A percentile compares a stretch with the other conserved stretches of the same genome.
Conservation (phyloP, 2,329 filamentous ascomycete genomes). For the Calonectria montana region DNA sequence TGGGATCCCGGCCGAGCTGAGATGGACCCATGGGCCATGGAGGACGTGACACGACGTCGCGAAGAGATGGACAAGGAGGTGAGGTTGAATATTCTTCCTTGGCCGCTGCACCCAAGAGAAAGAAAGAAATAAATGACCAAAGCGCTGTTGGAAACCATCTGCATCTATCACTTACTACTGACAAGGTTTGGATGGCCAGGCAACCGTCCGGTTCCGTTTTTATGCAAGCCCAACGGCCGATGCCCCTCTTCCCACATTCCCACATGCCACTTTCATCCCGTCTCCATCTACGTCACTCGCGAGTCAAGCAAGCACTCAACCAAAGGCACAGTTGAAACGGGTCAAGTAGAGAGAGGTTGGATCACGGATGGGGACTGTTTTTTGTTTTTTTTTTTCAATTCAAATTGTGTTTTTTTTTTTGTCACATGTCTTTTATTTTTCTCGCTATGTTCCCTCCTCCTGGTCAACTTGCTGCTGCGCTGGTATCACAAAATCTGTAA, state of each 20-base stretch:
- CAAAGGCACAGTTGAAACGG: neutral
- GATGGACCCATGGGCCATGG: neutral
- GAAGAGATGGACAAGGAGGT: neutral
- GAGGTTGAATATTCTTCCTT: neutral
- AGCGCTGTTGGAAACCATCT: conserved; percentile 9
- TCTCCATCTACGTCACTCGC: neutral
- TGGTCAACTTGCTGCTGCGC: neutral
- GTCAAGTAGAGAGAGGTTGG: neutral
- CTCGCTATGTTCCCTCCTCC: conserved; percentile 6
- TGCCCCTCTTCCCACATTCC: conserved; percentile 1
- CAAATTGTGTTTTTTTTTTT: conserved; percentile 7
- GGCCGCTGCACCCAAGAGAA: neutral
- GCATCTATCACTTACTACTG: conserved; percentile 1
- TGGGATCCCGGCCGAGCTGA: conserved; percentile 2
- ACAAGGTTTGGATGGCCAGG: conserved; percentile 12
- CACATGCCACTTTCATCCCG: neutral
- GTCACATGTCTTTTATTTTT: neutral
- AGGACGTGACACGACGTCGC: conserved; percentile 3
- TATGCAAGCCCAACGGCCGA: neutral
- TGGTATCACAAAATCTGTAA: conserved; percentile 11
- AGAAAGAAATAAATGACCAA: neutral
- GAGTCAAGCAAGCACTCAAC: neutral
- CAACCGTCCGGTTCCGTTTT: neutral
- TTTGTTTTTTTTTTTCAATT: conserved; percentile 5
- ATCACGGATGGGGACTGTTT: neutral